Percentiles rank a stretch among this genome's conserved stretches.
phyloP scores from a whole-genome alignment of 208 protist genomes.

The Polymyxa betae region DNA sequence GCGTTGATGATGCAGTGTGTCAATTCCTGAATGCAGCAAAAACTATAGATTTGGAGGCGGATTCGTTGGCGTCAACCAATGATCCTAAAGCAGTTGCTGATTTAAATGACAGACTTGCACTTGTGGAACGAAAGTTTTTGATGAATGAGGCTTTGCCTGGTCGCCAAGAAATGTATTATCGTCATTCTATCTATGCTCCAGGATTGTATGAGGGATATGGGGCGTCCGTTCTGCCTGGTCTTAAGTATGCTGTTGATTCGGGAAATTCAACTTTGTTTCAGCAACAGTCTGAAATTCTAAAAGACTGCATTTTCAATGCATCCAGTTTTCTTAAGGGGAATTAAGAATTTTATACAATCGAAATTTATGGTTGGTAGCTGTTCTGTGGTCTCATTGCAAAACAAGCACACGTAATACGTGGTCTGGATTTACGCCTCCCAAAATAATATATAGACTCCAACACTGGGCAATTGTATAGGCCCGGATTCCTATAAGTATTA shows the following conservation, averaged over 20 bases:
- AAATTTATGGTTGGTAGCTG: too few species aligned
- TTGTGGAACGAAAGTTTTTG: not conserved
- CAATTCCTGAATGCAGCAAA: too few species aligned
- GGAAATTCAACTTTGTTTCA: not conserved
- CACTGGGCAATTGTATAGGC: too few species aligned
- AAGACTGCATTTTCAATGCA: not conserved
- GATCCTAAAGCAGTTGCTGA: not conserved
- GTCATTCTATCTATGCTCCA: conserved; percentile 25
- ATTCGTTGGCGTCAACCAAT: too few species aligned
- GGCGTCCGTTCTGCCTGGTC: not conserved
- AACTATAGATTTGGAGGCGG: too few species aligned
- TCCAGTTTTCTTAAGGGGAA: not conserved
- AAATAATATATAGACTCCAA: too few species aligned
- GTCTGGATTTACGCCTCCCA: too few species aligned
- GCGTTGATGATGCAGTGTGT: too few species aligned
- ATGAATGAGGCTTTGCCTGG: not conserved
- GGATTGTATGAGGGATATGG: conserved; percentile 30
- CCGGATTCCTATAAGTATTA: too few species aligned
- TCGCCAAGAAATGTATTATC: conserved; percentile 31
- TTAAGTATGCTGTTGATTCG: not conserved
- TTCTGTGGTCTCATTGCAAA: too few species aligned
- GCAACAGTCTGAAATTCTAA: not conserved
- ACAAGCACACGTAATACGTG: too few species aligned
- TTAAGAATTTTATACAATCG: too few species aligned
- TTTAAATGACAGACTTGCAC: not conserved